phyloP scores from a whole-genome alignment of 1,284 basidiomycete species.

The Leccinum colubrinum region DNA sequence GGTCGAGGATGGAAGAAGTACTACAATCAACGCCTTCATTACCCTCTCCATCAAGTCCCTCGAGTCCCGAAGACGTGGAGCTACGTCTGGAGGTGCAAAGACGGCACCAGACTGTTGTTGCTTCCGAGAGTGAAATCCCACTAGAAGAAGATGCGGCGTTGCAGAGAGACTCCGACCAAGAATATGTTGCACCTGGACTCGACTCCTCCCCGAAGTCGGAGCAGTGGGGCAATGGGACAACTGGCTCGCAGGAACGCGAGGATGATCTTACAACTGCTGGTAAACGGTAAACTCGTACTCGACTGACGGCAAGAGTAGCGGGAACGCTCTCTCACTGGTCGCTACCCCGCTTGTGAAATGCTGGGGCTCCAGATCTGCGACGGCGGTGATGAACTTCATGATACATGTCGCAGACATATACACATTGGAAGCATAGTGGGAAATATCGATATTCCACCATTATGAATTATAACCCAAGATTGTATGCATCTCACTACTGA shows the following conservation, averaged over 20 bases:
- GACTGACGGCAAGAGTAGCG: neutral
- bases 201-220: neutral
- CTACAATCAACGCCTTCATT: constrained; percentile 11
- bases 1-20: constrained; percentile 27
- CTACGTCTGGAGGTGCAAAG: constrained; percentile 3
- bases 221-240: neutral
- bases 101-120: neutral
- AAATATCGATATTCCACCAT: neutral
- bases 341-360: constrained; percentile 5
- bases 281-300: neutral
- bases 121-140: neutral
- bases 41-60: constrained; percentile 2
- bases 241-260: neutral
- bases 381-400: neutral
- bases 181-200: neutral
- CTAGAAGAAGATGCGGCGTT: neutral
- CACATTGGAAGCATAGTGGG: neutral
- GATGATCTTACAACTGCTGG: neutral
- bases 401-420: neutral
- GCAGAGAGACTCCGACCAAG: neutral
- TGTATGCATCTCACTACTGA: too few species aligned
- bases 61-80: constrained; percentile 5
- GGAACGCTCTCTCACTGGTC: neutral
- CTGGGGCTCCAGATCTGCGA: neutral
- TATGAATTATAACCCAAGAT: too few species aligned